Base-by-base conservation (phyloP, 129 eudicot species). In the Solidago caesia region DNA sequence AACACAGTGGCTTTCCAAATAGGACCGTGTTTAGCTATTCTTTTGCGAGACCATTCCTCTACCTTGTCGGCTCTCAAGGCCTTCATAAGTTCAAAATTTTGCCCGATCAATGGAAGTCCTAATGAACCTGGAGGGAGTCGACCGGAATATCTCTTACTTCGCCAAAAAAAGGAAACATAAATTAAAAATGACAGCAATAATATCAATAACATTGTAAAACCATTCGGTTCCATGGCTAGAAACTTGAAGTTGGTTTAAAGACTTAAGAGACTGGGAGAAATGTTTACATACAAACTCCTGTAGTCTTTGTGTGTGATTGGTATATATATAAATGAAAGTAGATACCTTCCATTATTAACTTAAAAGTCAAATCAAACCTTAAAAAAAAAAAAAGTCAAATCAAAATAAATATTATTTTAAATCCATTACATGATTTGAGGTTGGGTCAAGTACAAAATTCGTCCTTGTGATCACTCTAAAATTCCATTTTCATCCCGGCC, bases 121-220 rank as follows among this genome's bases (percentile, higher is more conserved):
- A 77, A 44, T 12, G 85, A 77, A 67, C 85, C 85, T 0, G 82
- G 82, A 39, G 85, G 79, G 16, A 77, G 82, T 47, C 21, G 45
- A 6, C 56, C 44, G 4, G 74, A 47, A 65, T 46, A n/a, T 51
- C 26, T 72, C 33, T 77, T 82, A 14, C 42, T 12, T 21, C 15
- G 60, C 0, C 62, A 77, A 69, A 75, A 45, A 41, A 61, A 51
- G 11, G 29, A 51, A 1, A 67, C 11, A 8, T 72, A 12, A 61
- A 80, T n/a, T 13, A 69, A 42, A 55, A 53, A 11, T 2, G 53
- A 9, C 26, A 68, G 9, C 42, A 68, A 64, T 2, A 58, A 48
- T n/a, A 72, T 8, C 7, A 44, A 29, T 2, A 56, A 39, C 57
- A 45, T 45, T 4, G 52, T 47, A 2, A 47, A 1, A 10, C 8